Base-by-base conservation (phyloP, 768 basidiomycete species). In the Mycena polygramma region DNA sequence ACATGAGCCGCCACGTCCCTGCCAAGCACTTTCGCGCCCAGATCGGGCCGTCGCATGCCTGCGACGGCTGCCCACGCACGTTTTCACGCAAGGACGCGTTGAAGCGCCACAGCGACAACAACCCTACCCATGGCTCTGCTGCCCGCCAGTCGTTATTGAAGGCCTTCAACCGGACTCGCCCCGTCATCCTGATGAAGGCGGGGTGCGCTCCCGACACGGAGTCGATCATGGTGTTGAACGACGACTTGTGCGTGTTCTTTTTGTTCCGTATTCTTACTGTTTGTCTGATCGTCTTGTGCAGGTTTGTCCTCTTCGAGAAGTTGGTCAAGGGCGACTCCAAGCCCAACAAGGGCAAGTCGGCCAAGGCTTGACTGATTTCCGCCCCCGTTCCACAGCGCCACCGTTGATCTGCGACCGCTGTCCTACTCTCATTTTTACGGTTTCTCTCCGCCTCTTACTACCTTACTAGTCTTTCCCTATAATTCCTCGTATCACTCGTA, bases 1-100 rank as follows among this genome's bases (percentile, higher is more conserved):
- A 69, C 49, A 69, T 69, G 68, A 20, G 11, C 10, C 61, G 68
- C 19, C 68, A 69, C 57, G 35, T 63, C 26, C 20, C 41, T 9
- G 55, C 55, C 22, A 8, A 11, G 5, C 68, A 69, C 30, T 63
- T n/a, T 54, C 61, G 55, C 13, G 2, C 0, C 13, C 20, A 55
- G 7, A 20, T 1, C 19, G 36, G 5, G 10, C 37, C 13, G 1
- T 10, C 20, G 36, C 2, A 41, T 20, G 14, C 37, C 13, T 57
- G 55, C 55, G 39, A 39, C 22, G 55, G 37, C 9, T 57, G 55
- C 55, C 55, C 55, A 4, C 37, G 55, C 2, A 41, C 55, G 7
- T 57, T 57, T 24, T 1, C 37, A 14, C 55, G 55, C 22, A 0
- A 9, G 1, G 55, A 57, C 55, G n/a, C 55, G 13, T 30, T 30